A percentile compares a stretch with the other conserved stretches of the same genome.
phyloP scores from a whole-genome alignment of 2,329 filamentous ascomycete species.

The Penicillium hesseltinei region DNA sequence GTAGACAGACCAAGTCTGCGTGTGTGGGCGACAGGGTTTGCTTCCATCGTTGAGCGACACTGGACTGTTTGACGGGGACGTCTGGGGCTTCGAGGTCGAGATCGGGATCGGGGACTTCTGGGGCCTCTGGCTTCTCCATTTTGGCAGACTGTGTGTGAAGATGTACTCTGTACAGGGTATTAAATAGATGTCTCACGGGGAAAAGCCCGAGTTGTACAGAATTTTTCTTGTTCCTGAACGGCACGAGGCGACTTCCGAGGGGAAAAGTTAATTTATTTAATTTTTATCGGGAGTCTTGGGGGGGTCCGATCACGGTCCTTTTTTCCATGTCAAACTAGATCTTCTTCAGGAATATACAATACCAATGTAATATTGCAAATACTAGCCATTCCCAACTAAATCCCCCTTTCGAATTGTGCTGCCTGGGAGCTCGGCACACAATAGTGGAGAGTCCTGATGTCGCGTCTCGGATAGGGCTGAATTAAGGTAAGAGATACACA shows the following conservation, averaged over 20 bases:
- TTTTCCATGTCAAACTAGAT: neutral
- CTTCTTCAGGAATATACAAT: neutral
- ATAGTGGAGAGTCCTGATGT: neutral
- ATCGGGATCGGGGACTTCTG: slow-evolving; percentile 9
- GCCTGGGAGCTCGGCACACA: slow-evolving; percentile 4
- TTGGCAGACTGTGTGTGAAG: neutral
- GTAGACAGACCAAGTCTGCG: slow-evolving; percentile 40
- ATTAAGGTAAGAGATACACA: neutral
- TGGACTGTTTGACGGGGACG: slow-evolving; percentile 9
- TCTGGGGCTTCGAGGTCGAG: slow-evolving; percentile 24
- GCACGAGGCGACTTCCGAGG: slow-evolving; percentile 5
- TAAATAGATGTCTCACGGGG: neutral
- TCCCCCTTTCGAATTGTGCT: neutral
- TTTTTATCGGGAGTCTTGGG: neutral
- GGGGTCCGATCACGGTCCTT: neutral
- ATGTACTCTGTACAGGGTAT: neutral
- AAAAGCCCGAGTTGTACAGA: neutral
- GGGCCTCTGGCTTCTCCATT: slow-evolving; percentile 22
- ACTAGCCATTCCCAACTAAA: neutral
- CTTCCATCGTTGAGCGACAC: slow-evolving; percentile 28
- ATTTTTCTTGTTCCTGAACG: slow-evolving; percentile 3
- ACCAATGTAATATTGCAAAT: too few relatives aligned
- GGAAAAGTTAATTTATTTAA: neutral
- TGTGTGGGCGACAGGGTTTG: slow-evolving; percentile 32
- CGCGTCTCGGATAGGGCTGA: slow-evolving; percentile 8